phyloP scores from a whole-genome alignment of 139 green algal genomes.

The Haematococcus sp. region DNA sequence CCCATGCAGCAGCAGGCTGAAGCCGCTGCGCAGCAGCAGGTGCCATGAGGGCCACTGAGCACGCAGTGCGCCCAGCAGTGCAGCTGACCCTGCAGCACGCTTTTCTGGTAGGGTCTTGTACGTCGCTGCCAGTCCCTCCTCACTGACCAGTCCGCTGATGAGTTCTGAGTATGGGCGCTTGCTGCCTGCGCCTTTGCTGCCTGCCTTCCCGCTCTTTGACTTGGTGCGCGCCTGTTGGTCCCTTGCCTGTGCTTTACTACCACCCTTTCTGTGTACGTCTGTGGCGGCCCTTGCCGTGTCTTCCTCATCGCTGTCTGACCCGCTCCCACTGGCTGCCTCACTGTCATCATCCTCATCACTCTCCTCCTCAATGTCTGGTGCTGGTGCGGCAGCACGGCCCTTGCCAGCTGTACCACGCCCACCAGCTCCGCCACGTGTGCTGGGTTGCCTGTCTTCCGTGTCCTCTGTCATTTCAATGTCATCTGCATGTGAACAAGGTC shows the following conservation, averaged over 20 bases:
- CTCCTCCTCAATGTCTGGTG: neutral
- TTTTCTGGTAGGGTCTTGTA: slow-evolving; percentile 22
- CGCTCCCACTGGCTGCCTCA: neutral
- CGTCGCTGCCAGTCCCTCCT: slow-evolving; percentile 15
- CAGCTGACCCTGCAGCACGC: slow-evolving; percentile 12
- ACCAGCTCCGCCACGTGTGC: neutral
- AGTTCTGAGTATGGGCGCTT: slow-evolving; percentile 1
- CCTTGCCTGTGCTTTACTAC: too few relatives aligned
- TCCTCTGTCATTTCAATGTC: neutral
- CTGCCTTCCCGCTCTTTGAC: slow-evolving; percentile 1
- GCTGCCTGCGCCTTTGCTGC: neutral
- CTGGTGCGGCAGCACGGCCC: too few relatives aligned
- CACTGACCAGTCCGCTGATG: slow-evolving; percentile 17
- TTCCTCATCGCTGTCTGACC: too few relatives aligned
- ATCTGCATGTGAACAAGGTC: too few relatives aligned
- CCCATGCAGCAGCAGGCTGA: slow-evolving; percentile 83
- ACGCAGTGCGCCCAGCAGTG: slow-evolving; percentile 13
- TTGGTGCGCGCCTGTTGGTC: neutral
- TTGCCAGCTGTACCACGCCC: neutral
- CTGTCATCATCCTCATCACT: neutral
- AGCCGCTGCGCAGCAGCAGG: slow-evolving; percentile 38
- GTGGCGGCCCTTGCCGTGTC: neutral
- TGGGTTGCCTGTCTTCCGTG: neutral
- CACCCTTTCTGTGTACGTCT: neutral
- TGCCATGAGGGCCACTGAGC: neutral